phyloP scores from a whole-genome alignment of 2,329 filamentous ascomycete genomes.

The Penicillium frequentans region DNA sequence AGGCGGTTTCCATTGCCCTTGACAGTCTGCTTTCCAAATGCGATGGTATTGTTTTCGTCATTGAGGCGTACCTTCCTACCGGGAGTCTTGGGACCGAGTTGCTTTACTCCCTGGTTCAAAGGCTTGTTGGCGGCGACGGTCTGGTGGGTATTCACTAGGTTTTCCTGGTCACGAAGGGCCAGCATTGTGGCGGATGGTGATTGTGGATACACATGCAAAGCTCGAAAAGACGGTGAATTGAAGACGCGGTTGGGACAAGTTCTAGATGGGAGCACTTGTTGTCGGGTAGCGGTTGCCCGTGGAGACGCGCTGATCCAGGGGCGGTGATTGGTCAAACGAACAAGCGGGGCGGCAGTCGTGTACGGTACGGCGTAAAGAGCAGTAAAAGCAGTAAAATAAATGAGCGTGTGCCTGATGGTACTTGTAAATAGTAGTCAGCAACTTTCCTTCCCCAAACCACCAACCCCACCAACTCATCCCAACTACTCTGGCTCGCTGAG shows the following conservation, averaged over 20 bases:
- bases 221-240: conserved; percentile 12
- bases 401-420: background rate
- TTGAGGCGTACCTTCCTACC: conserved; percentile 76
- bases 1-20: conserved; percentile 58
- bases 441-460: conserved; percentile 20
- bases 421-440: conserved; percentile 3
- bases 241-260: conserved; percentile 9
- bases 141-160: conserved; percentile 74
- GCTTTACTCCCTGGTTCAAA: conserved; percentile 63
- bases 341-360: conserved; percentile 8
- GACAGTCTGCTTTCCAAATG: conserved; percentile 59
- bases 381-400: background rate
- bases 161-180: conserved; percentile 83
- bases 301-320: conserved; percentile 31
- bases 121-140: conserved; percentile 70
- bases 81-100: conserved; percentile 73
- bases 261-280: conserved; percentile 26
- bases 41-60: conserved; percentile 75
- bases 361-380: background rate
- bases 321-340: conserved; percentile 19
- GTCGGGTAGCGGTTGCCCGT: conserved; percentile 37
- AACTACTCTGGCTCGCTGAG: conserved; percentile 34
- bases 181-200: conserved; percentile 58
- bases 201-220: conserved; percentile 21
- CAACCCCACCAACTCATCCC: conserved; percentile 18